Evolutionary conservation across 2,329 filamentous ascomycete genomes (phyloP).

Genomic region (Talaromyces atroroseus): DNA sequence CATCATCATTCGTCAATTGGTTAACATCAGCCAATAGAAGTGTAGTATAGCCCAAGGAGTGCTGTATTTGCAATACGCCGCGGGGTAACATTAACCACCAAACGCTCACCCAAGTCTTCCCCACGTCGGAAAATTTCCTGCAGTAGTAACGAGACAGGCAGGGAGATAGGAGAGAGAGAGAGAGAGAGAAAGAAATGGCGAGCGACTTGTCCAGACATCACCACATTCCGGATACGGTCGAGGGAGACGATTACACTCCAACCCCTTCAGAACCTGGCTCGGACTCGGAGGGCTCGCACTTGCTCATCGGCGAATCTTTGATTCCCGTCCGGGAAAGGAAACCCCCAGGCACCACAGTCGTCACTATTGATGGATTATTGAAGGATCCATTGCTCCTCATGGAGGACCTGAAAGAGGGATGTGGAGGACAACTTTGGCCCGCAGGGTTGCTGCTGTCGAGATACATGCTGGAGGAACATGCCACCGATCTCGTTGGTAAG

Average conservation of each 20-base stretch:
- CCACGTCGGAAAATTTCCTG: not conserved
- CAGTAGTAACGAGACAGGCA: not conserved
- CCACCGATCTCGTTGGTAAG: slow-evolving; percentile 56
- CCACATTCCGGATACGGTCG: not conserved
- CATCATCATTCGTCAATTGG: not conserved
- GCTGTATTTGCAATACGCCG: not conserved
- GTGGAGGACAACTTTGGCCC: slow-evolving; percentile 91
- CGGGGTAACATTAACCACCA: not conserved
- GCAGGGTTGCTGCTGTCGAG: slow-evolving; percentile 83
- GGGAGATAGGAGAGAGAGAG: not conserved
- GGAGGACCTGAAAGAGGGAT: slow-evolving; percentile 81
- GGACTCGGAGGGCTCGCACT: slow-evolving; percentile 23
- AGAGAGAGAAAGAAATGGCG: not conserved
- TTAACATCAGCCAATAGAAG: not conserved
- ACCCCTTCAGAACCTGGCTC: slow-evolving; percentile 17
- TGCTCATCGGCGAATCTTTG: slow-evolving; percentile 50
- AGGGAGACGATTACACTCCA: not conserved
- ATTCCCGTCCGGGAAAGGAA: slow-evolving; percentile 51
- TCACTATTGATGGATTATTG: slow-evolving; percentile 70
- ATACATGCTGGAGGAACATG: slow-evolving; percentile 74
- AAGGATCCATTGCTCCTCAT: slow-evolving; percentile 65
- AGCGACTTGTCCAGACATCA: not conserved
- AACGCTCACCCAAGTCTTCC: not conserved
- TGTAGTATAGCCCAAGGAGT: not conserved
- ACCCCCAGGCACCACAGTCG: slow-evolving; percentile 44